phyloP scores from a whole-genome alignment of 768 basidiomycete species.

The Phlebiopsis flavidoalba region DNA sequence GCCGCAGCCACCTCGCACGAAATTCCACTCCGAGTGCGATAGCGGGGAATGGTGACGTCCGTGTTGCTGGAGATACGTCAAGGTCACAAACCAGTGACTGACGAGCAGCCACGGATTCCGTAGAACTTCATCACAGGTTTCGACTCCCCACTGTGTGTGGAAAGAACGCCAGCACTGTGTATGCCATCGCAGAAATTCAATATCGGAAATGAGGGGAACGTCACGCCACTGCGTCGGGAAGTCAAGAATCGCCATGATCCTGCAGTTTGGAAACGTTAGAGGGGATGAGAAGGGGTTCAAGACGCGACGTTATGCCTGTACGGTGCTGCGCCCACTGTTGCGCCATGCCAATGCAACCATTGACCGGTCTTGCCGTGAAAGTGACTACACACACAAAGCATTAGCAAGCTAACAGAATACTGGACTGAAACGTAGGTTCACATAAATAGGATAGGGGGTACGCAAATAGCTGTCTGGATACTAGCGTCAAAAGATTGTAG shows the following conservation, averaged over 20 bases:
- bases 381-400: background rate
- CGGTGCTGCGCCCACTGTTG: background rate
- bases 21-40: constrained; percentile 15
- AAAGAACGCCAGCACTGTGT: background rate
- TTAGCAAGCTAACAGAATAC: no score
- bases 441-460: constrained; percentile 14
- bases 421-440: background rate
- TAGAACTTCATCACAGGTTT: constrained; percentile 5
- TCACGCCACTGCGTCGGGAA: background rate
- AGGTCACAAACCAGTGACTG: constrained; percentile 21
- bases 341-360: background rate
- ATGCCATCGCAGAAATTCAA: constrained; percentile 5
- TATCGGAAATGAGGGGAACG: constrained; percentile 11
- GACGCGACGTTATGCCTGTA: constrained; percentile 3
- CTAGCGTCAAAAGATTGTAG: constrained; percentile 8
- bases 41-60: constrained; percentile 18
- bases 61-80: constrained; percentile 23
- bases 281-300: constrained; percentile 11
- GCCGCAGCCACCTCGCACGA: constrained; percentile 19
- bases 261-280: background rate
- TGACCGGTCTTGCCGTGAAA: constrained; percentile 9
- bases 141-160: background rate
- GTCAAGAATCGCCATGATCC: constrained; percentile 4
- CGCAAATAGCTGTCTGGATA: constrained; percentile 13
- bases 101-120: constrained; percentile 13